phyloP scores from a whole-genome alignment of 805 yeast genomes.

The Candida manassasensis region DNA sequence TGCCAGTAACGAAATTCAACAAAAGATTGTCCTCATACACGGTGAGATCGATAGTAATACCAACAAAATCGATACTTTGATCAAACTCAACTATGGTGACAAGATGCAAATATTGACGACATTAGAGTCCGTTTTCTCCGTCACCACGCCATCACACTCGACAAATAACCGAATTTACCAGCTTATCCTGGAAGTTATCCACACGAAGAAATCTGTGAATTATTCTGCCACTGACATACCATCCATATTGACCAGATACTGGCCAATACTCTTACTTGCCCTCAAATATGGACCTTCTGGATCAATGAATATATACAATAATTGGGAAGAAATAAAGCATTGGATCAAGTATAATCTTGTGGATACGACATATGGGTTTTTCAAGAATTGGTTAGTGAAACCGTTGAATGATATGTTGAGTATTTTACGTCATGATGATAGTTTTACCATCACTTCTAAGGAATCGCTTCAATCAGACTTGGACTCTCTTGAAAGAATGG shows the following conservation, averaged over 20 bases:
- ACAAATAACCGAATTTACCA: constrained; percentile 7
- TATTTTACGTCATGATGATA: constrained; percentile 76
- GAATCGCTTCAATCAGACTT: constrained; percentile 75
- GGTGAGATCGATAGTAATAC: constrained; percentile 20
- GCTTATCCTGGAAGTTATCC: constrained; percentile 9
- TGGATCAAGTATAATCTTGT: constrained; percentile 59
- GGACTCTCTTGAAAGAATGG: constrained; percentile 83
- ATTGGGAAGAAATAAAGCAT: constrained; percentile 46
- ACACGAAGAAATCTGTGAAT: constrained; percentile 7
- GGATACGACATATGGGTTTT: constrained; percentile 63
- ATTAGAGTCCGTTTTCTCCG: constrained; percentile 6
- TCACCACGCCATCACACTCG: background rate
- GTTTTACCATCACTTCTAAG: constrained; percentile 71
- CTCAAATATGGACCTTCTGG: constrained; percentile 52
- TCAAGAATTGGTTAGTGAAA: constrained; percentile 75
- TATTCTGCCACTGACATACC: constrained; percentile 28
- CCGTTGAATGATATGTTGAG: constrained; percentile 70
- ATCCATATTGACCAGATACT: constrained; percentile 45
- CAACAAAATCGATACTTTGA: constrained; percentile 19
- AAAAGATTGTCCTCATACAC: constrained; percentile 17
- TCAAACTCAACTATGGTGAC: constrained; percentile 13
- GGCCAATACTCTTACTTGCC: constrained; percentile 53
- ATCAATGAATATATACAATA: constrained; percentile 39
- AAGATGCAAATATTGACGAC: constrained; percentile 9
- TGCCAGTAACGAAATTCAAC: constrained; percentile 23